Base-by-base conservation (phyloP, 768 basidiomycete species). In the Amanita muscaria region DNA sequence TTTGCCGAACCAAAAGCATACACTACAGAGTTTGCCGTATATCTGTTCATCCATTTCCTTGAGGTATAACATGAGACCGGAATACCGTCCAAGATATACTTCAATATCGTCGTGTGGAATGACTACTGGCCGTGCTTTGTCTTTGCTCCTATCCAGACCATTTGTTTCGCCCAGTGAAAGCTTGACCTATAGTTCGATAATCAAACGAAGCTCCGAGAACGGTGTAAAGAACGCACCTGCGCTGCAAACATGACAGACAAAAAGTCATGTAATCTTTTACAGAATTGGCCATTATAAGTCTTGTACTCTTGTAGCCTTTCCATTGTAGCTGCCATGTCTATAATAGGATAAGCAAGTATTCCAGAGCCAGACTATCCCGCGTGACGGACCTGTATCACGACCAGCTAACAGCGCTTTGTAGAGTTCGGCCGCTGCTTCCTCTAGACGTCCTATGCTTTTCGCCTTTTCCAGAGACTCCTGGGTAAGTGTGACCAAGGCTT, bases 241-340 rank as follows among this genome's bases (percentile, higher is more conserved):
- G 85, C 88, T 44, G 80, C 85, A 62, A 91, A 88, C 79, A 93
- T 87, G 59, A 97, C 88, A 10, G 83, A 77, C 30, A 97, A 66
- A 62, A 88, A 97, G 56, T 97, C 94, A 39, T 83, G 72, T 32
- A 97, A 61, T 19, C 94, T 76, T 59, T 93, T 93, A 68, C 89
- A 92, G 64, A 98, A 98, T 57, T 97, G 93, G 4, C 71, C 61
- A 50, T 94, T 94, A 58, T 92, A 79, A 2, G 86, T 90, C 48
- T 77, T 74, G 58, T 98, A 98, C 61, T 97, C 94, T 49, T 83
- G 79, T 49, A 96, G 66, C 21, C 92, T 72, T 63, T 92, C 92
- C 76, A 93, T 93, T 0, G 91, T 92, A 5, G 92, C 92, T n/a
- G 92, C 90, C 82, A 97, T 94, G 56, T 94, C 94, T 82, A 31